phyloP scores from a whole-genome alignment of 352 stramenopile species.

The Phytophthora capsici region DNA sequence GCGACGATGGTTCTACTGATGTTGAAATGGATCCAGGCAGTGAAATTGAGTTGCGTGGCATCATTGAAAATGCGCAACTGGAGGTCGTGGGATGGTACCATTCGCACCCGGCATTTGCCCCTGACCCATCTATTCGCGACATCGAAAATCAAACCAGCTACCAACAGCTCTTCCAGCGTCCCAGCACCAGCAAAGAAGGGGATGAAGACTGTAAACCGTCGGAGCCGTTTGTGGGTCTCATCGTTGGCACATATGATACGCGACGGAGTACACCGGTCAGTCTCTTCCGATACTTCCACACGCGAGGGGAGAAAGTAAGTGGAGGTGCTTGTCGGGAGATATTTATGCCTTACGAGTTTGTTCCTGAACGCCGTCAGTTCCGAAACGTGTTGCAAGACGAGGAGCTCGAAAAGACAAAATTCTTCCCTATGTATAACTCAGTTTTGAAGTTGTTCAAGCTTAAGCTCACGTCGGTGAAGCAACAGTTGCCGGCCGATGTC shows the following conservation, averaged over 20 bases:
- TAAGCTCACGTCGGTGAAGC: slow-evolving; percentile 4
- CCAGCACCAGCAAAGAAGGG: slow-evolving; percentile 18
- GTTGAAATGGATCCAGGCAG: slow-evolving; percentile 95
- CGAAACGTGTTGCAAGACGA: slow-evolving; percentile 56
- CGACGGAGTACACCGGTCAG: slow-evolving; percentile 72
- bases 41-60: slow-evolving; percentile 91
- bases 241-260: slow-evolving; percentile 94
- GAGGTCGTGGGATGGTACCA: slow-evolving; percentile 97
- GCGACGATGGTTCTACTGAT: slow-evolving; percentile 92
- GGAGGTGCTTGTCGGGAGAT: slow-evolving; percentile 55
- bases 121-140: slow-evolving; percentile 93
- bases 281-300: slow-evolving; percentile 89
- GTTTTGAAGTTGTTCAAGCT: slow-evolving; percentile 46
- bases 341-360: slow-evolving; percentile 75
- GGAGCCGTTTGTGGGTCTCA: slow-evolving; percentile 94
- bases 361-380: slow-evolving; percentile 60
- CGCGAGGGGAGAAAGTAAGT: slow-evolving; percentile 72
- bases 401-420: slow-evolving; percentile 34
- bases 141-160: slow-evolving; percentile 96
- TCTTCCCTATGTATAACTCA: slow-evolving; percentile 49
- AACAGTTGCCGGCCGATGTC: slow-evolving; percentile 8
- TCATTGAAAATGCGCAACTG: slow-evolving; percentile 89
- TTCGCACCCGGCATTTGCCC: slow-evolving; percentile 93
- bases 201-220: slow-evolving; percentile 32
- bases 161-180: slow-evolving; percentile 89